Conservation (phyloP, 805 yeast genomes). For the Candida coquimbonensis region DNA sequence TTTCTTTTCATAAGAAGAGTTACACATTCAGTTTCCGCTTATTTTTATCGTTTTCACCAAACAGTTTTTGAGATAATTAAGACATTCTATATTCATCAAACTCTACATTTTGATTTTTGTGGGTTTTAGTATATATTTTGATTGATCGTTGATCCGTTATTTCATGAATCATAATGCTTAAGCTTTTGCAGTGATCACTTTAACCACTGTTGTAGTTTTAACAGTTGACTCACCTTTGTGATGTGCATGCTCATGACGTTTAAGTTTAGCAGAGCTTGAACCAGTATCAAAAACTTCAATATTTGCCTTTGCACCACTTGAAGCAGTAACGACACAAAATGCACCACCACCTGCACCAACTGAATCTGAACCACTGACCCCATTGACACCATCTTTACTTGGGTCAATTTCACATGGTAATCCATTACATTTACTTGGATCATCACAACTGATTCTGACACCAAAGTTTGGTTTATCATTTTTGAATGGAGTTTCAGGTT, state of each 20-base stretch:
- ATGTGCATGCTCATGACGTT: constrained; percentile 13
- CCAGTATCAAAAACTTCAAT: constrained; percentile 57
- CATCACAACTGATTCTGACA: constrained; percentile 65
- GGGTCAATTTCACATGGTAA: constrained; percentile 81
- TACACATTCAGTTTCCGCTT: neutral
- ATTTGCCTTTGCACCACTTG: constrained; percentile 52
- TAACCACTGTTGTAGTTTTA: constrained; percentile 8
- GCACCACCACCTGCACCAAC: constrained; percentile 60
- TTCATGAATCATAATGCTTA: neutral
- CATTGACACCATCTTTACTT: constrained; percentile 49
- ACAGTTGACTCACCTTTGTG: constrained; percentile 1
- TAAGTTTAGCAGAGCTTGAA: neutral
- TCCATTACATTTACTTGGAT: constrained; percentile 64
- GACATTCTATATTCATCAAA: too few relatives aligned
- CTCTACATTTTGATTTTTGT: too few relatives aligned
- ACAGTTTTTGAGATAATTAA: too few relatives aligned
- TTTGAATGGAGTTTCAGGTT: constrained; percentile 46
- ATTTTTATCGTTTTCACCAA: neutral
- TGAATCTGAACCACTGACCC: constrained; percentile 32
- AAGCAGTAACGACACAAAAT: constrained; percentile 82
- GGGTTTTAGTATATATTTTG: too few relatives aligned
- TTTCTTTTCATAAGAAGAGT: too few relatives aligned
- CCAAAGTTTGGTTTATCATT: constrained; percentile 60
- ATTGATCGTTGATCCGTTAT: too few relatives aligned
- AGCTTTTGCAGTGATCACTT: constrained; percentile 3